Conservation (phyloP, 2,329 filamentous ascomycete species). For the Pezicula neosporulosa region DNA sequence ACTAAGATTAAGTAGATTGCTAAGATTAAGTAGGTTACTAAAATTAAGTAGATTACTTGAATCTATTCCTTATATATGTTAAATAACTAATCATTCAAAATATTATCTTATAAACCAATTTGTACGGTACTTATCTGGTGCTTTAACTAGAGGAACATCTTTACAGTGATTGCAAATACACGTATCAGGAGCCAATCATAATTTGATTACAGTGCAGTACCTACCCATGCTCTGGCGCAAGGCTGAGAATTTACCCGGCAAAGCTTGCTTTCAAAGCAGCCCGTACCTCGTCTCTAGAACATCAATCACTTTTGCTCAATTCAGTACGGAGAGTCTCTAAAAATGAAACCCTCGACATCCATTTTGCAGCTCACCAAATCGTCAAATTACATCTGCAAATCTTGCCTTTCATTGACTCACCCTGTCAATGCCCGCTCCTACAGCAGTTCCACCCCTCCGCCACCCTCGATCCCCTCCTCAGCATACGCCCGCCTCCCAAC, state of each 20-base stretch:
- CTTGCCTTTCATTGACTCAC: constrained; percentile 14
- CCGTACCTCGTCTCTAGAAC: not conserved
- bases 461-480: constrained; percentile 40
- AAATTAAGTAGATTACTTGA: no score
- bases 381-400: constrained; percentile 18
- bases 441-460: constrained; percentile 14
- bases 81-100: no score
- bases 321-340: not conserved
- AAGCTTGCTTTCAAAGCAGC: not conserved
- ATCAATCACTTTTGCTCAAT: not conserved
- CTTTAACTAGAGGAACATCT: no score
- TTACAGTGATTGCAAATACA: no score
- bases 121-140: no score
- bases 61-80: no score
- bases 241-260: constrained; percentile 11
- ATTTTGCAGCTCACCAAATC: constrained; percentile 3
- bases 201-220: no score
- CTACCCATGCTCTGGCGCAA: constrained; percentile 1
- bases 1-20: no score
- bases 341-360: constrained; percentile 15
- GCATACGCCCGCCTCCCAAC: constrained; percentile 59
- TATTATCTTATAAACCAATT: no score
- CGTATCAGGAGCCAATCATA: no score
- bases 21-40: no score
- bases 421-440: not conserved